phyloP scores from a whole-genome alignment of 768 basidiomycete genomes.

The Heimioporus sp. region DNA sequence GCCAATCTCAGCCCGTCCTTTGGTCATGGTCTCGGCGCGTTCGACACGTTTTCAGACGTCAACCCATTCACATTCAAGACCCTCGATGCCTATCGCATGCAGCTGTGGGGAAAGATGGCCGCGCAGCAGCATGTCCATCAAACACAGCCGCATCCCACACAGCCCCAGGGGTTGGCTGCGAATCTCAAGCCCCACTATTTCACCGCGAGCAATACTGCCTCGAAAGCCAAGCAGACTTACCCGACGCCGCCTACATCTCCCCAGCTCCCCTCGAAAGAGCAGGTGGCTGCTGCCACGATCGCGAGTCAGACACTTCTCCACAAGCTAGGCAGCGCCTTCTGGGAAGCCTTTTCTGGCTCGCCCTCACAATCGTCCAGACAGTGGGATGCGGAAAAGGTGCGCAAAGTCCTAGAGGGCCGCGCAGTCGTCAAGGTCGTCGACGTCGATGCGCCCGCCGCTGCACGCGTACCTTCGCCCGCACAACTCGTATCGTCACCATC shows the following conservation, averaged over 20 bases:
- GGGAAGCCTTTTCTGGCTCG: conserved; percentile 81
- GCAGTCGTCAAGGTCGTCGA: conserved; percentile 81
- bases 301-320: conserved; percentile 74
- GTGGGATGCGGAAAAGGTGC: conserved; percentile 78
- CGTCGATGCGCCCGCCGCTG: conserved; percentile 43
- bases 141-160: conserved; percentile 33
- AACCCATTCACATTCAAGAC: conserved; percentile 88
- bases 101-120: conserved; percentile 90
- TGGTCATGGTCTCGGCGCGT: conserved; percentile 40
- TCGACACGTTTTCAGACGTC: conserved; percentile 76
- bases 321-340: conserved; percentile 75
- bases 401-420: conserved; percentile 77
- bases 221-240: conserved; percentile 25
- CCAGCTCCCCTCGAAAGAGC: conserved; percentile 29
- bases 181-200: conserved; percentile 39
- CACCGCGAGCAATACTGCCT: conserved; percentile 2
- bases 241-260: conserved; percentile 46
- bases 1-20: conserved; percentile 24
- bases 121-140: conserved; percentile 55
- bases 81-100: conserved; percentile 86
- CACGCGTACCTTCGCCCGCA: background rate
- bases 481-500: background rate
- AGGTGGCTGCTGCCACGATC: conserved; percentile 52
- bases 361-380: conserved; percentile 26
- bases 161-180: conserved; percentile 38